These are phyloP conservation scores for Penicillium brevicompactum DNA, from an alignment of 2,329 filamentous ascomycete genomes.

Conservation along the genomic window DNA sequence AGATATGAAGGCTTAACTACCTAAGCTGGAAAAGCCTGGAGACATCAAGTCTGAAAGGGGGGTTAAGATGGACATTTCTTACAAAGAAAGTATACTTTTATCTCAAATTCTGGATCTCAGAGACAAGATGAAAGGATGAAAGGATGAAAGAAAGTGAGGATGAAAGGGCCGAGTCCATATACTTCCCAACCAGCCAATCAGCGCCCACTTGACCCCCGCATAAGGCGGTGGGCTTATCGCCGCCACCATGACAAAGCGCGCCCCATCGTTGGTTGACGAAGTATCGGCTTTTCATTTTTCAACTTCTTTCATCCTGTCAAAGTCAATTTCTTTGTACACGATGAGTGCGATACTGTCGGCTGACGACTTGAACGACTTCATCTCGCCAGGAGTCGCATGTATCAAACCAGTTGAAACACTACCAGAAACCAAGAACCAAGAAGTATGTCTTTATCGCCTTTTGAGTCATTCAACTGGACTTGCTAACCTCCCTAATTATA, in stretches of 20 bases:
- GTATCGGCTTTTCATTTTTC: conserved; percentile 7
- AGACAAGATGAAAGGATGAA: too few species aligned
- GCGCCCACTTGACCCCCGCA: background rate
- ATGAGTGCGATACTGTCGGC: conserved; percentile 98
- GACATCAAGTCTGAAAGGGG: too few species aligned
- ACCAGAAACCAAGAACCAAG: conserved; percentile 58
- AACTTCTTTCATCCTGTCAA: background rate
- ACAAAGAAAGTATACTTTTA: too few species aligned
- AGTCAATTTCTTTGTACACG: conserved; percentile 30
- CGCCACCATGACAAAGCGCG: conserved; percentile 39
- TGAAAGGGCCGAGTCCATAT: background rate
- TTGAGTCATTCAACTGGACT: background rate
- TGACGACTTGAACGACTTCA: conserved; percentile 98
- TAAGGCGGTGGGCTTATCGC: conserved; percentile 34
- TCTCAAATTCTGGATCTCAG: too few species aligned
- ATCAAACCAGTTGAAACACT: conserved; percentile 97
- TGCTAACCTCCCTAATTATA: conserved; percentile 33
- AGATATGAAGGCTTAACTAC: too few species aligned
- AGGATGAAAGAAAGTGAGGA: background rate
- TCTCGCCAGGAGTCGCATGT: conserved; percentile 93
- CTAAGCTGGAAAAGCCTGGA: too few species aligned
- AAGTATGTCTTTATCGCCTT: conserved; percentile 39
- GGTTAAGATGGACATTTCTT: too few species aligned
- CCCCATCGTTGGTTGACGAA: conserved; percentile 17
- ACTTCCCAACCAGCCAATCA: background rate